Conservation (phyloP, 257 asterid species). For the Nicotiana obtusifolia region DNA sequence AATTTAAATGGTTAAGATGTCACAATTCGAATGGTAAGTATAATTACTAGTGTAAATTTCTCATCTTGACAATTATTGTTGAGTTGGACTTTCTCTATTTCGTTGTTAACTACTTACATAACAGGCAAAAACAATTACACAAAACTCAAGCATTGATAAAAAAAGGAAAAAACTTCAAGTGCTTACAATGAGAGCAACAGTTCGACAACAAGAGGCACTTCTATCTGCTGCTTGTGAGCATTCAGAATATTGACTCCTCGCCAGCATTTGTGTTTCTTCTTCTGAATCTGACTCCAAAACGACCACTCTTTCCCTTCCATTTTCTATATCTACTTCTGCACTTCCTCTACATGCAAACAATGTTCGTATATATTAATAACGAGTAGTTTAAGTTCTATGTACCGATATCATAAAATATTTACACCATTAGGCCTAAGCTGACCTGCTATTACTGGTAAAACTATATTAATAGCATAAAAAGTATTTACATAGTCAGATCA, state of each 20-base stretch:
- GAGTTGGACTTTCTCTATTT: background rate
- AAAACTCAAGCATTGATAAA: background rate
- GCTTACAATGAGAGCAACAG: constrained; percentile 65
- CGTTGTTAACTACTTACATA: background rate
- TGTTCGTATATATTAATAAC: background rate
- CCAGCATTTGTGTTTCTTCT: constrained; percentile 4
- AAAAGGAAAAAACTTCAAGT: background rate
- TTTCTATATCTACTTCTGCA: constrained; percentile 27
- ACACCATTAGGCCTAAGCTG: too few relatives aligned
- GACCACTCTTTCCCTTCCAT: background rate
- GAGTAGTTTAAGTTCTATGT: too few relatives aligned
- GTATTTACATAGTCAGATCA: background rate
- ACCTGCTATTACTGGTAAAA: too few relatives aligned
- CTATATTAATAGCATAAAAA: too few relatives aligned
- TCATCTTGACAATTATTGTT: background rate
- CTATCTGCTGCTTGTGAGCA: constrained; percentile 37
- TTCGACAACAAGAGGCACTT: constrained; percentile 62
- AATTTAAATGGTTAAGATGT: background rate
- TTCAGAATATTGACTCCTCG: constrained; percentile 24
- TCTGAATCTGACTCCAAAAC: constrained; percentile 2
- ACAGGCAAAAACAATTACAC: background rate
- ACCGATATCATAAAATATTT: too few relatives aligned
- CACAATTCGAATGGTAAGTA: background rate
- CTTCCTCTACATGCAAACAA: constrained; percentile 30
- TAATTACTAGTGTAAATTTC: background rate